Conservation (phyloP, 208 protist genomes). For the Trypanosoma avium region DNA sequence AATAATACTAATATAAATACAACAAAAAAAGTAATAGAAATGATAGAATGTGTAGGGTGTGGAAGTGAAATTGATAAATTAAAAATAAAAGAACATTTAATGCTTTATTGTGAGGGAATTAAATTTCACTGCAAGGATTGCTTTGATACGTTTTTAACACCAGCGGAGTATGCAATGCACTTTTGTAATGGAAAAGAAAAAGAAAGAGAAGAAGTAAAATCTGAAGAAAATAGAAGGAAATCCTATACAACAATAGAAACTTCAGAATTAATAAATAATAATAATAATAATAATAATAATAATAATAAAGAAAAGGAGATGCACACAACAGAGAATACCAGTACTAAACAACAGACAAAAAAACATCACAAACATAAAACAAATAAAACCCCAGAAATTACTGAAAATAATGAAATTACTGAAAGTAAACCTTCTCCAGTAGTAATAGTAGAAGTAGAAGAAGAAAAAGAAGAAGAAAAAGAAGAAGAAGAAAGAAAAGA, state of each 20-base stretch:
- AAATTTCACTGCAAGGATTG: slow-evolving; percentile 4
- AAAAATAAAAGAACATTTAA: background rate
- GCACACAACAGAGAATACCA: background rate
- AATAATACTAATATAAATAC: background rate
- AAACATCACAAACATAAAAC: background rate
- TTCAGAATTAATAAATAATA: too few relatives aligned
- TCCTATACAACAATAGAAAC: too few relatives aligned
- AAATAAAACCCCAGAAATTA: background rate
- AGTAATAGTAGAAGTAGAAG: background rate
- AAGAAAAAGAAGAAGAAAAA: background rate
- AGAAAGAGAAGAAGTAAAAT: too few relatives aligned
- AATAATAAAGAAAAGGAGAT: background rate
- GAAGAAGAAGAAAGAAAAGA: background rate
- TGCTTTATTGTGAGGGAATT: background rate
- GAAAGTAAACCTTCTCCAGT: too few relatives aligned
- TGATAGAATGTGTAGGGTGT: background rate
- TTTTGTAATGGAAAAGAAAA: too few relatives aligned
- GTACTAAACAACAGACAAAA: background rate
- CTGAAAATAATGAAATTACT: too few relatives aligned
- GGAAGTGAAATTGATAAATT: background rate
- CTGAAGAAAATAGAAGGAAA: too few relatives aligned
- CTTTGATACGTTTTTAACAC: background rate
- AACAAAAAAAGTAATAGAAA: background rate
- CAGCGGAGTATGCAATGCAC: slow-evolving; percentile 10
- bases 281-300: too few relatives aligned